phyloP scores from a whole-genome alignment of 345 rosid genomes.

The Anastatica hierochuntica region DNA sequence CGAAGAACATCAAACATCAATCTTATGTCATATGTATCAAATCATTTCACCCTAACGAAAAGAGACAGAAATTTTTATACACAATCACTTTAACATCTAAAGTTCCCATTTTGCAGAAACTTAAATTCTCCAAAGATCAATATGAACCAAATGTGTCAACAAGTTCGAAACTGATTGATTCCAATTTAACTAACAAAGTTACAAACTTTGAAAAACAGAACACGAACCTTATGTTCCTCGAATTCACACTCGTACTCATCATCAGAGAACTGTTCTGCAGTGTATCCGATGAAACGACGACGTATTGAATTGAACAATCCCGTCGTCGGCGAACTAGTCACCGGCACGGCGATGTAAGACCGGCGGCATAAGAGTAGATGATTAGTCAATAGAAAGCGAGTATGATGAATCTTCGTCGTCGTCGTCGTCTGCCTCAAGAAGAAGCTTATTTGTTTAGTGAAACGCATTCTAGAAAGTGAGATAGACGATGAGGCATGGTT shows the following conservation, averaged over 20 bases:
- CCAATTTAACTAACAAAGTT: background rate
- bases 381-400: slow-evolving; percentile 8
- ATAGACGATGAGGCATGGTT: slow-evolving; percentile 25
- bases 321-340: slow-evolving; percentile 19
- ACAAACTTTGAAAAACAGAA: background rate
- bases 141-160: background rate
- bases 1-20: too few relatives aligned
- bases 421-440: slow-evolving; percentile 31
- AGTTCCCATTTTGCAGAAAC: slow-evolving; percentile 2
- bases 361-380: background rate
- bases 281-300: slow-evolving; percentile 40
- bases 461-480: slow-evolving; percentile 36
- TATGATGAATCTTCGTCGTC: slow-evolving; percentile 13
- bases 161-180: background rate
- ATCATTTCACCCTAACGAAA: background rate
- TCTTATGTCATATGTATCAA: too few relatives aligned
- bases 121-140: background rate
- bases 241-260: slow-evolving; percentile 86
- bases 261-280: slow-evolving; percentile 86
- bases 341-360: slow-evolving; percentile 1
- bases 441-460: slow-evolving; percentile 34
- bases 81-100: too few relatives aligned
- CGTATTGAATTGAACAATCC: background rate
- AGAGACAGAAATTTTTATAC: too few relatives aligned
- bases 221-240: slow-evolving; percentile 63